A percentile compares a stretch with the other conserved stretches of the same genome.
Conservation (phyloP, 129 eudicot species). For the Centaurea solstitialis region DNA sequence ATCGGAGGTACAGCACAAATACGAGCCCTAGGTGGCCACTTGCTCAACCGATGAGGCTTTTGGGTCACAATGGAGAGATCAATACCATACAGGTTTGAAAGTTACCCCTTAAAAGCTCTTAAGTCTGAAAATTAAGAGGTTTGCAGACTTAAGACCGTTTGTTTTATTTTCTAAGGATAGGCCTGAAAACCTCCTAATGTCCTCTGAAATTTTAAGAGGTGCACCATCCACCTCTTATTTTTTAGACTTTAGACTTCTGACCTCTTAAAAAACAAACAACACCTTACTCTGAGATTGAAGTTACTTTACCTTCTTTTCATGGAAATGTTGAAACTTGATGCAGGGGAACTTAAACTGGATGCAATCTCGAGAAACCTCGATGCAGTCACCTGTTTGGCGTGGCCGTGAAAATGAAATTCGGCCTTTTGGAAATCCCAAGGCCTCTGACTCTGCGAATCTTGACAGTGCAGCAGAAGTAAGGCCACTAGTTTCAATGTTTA, state of each 20-base stretch:
- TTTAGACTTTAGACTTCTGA: too few species aligned
- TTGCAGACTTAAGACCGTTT: too few species aligned
- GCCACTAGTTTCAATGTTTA: background rate
- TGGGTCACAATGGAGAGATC: constrained; percentile 99
- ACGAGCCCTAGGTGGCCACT: constrained; percentile 99
- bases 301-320: constrained; percentile 16
- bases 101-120: too few species aligned
- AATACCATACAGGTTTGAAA: constrained; percentile 99
- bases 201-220: too few species aligned
- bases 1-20: constrained; percentile 94
- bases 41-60: constrained; percentile 99
- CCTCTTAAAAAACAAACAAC: too few species aligned
- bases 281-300: background rate
- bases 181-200: too few species aligned
- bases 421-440: constrained; percentile 91
- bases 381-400: constrained; percentile 95
- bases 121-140: too few species aligned
- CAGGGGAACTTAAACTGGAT: constrained; percentile 99
- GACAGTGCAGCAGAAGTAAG: constrained; percentile 98
- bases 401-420: constrained; percentile 96
- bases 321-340: constrained; percentile 11
- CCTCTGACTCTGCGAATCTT: constrained; percentile 97
- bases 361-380: constrained; percentile 91
- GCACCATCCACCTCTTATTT: too few species aligned
- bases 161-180: too few species aligned